Evolutionary conservation across 2,329 filamentous ascomycete species (phyloP).

Genomic region (Alternaria incomplexa): DNA sequence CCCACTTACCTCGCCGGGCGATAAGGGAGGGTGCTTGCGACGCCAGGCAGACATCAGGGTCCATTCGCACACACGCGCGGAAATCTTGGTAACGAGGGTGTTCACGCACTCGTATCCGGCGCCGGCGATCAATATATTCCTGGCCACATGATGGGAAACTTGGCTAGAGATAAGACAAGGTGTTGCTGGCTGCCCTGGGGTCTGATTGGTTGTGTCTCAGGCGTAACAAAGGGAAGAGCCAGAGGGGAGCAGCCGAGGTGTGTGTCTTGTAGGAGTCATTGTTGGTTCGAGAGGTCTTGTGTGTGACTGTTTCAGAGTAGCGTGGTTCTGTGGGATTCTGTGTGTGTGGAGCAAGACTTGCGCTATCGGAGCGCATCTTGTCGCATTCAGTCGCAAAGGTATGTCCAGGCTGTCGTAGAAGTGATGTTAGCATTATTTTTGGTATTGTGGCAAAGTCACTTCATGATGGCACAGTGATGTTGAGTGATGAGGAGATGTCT

Average conservation of each 20-base stretch:
- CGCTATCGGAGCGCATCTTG: not conserved
- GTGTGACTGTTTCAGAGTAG: slow-evolving; percentile 22
- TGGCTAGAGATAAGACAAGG: slow-evolving; percentile 9
- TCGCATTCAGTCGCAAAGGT: not conserved
- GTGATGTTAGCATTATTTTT: slow-evolving; percentile 1
- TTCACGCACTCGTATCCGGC: slow-evolving; percentile 12
- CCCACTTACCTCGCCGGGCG: not conserved
- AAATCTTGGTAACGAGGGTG: not conserved
- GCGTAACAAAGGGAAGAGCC: slow-evolving; percentile 12
- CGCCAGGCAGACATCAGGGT: slow-evolving; percentile 7
- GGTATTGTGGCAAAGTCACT: slow-evolving; percentile 13
- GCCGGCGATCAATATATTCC: slow-evolving; percentile 15
- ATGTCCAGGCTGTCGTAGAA: not conserved
- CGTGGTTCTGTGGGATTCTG: not conserved
- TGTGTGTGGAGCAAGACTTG: not conserved
- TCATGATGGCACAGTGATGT: slow-evolving; percentile 23
- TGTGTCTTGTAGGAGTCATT: slow-evolving; percentile 3
- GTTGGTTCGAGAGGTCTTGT: not conserved
- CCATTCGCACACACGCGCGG: not conserved
- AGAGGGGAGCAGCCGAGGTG: slow-evolving; percentile 9
- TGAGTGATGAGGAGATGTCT: slow-evolving; percentile 2
- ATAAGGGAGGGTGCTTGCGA: not conserved
- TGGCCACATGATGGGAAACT: slow-evolving; percentile 23
- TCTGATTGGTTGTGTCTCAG: slow-evolving; percentile 12
- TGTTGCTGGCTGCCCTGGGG: not conserved